These are phyloP conservation scores for Vanderwaltozyma yarrowii DNA, from an alignment of 805 yeast genomes.

Conservation along the genomic window DNA sequence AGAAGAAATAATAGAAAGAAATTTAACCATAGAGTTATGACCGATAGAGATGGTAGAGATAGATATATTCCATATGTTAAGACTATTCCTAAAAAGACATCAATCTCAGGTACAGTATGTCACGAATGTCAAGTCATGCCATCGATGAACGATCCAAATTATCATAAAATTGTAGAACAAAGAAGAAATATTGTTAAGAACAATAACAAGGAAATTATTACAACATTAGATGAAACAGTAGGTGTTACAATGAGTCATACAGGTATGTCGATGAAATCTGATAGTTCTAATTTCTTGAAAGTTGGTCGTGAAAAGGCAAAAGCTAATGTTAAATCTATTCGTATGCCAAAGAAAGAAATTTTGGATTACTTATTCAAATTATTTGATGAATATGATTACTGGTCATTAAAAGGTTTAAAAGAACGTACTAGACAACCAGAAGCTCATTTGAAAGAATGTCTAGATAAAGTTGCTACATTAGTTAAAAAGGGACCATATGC, in stretches of 20 bases:
- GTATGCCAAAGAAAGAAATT: slow-evolving; percentile 89
- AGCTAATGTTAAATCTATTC: slow-evolving; percentile 57
- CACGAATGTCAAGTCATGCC: slow-evolving; percentile 92
- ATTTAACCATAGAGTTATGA: slow-evolving; percentile 29
- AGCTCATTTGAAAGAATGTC: slow-evolving; percentile 77
- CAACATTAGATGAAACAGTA: slow-evolving; percentile 66
- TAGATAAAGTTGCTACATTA: slow-evolving; percentile 80
- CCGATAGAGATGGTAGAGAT: slow-evolving; percentile 32
- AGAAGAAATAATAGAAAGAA: slow-evolving; percentile 29
- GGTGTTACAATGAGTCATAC: slow-evolving; percentile 84
- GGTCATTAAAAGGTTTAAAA: slow-evolving; percentile 90
- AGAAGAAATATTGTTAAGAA: slow-evolving; percentile 39
- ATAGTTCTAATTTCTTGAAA: slow-evolving; percentile 58
- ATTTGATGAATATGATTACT: slow-evolving; percentile 91
- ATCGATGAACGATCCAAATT: slow-evolving; percentile 59
- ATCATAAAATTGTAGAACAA: slow-evolving; percentile 49
- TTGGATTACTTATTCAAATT: slow-evolving; percentile 79
- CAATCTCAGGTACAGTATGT: slow-evolving; percentile 74
- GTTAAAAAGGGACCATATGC: slow-evolving; percentile 96
- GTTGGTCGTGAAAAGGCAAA: slow-evolving; percentile 39
- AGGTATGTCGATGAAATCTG: slow-evolving; percentile 71
- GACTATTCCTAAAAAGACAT: slow-evolving; percentile 81
- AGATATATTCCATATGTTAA: slow-evolving; percentile 70
- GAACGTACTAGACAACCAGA: slow-evolving; percentile 96
- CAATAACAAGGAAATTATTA: slow-evolving; percentile 49